phyloP scores from a whole-genome alignment of 2,329 filamentous ascomycete species.

The Dothistroma pini region DNA sequence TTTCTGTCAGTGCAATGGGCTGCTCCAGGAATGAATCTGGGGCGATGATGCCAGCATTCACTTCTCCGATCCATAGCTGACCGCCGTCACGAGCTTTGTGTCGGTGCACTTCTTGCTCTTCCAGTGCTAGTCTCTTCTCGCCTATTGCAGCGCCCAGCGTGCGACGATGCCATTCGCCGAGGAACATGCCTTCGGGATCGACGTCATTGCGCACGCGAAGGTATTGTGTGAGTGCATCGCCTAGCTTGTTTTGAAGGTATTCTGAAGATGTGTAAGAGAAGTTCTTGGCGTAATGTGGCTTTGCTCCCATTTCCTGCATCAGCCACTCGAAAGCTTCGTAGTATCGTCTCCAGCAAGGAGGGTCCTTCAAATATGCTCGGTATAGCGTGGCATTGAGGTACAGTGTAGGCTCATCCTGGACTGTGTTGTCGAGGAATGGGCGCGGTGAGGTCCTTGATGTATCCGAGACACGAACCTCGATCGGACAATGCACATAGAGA shows the following conservation, averaged over 20 bases:
- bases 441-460: constrained; percentile 51
- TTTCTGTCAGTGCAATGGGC: constrained; percentile 21
- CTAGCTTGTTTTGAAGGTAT: constrained; percentile 67
- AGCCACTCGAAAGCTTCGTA: constrained; percentile 89
- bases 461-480: constrained; percentile 84
- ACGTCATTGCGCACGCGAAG: constrained; percentile 63
- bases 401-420: constrained; percentile 65
- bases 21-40: constrained; percentile 30
- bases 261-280: constrained; percentile 59
- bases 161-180: constrained; percentile 83
- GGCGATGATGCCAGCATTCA: constrained; percentile 20
- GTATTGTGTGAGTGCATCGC: constrained; percentile 63
- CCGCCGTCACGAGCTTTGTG: constrained; percentile 42
- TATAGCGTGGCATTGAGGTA: constrained; percentile 92
- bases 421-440: constrained; percentile 71
- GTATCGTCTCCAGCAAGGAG: constrained; percentile 71
- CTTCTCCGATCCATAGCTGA: constrained; percentile 37
- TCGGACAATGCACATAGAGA: constrained; percentile 81
- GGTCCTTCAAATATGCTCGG: constrained; percentile 72
- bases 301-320: constrained; percentile 78
- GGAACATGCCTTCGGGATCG: constrained; percentile 81
- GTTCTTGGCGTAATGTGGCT: constrained; percentile 92
- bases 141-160: constrained; percentile 50
- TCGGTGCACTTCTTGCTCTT: constrained; percentile 42
- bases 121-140: constrained; percentile 35